These are phyloP conservation scores for Leishmania turanica DNA, from an alignment of 208 protist genomes.

Conservation along the genomic window DNA sequence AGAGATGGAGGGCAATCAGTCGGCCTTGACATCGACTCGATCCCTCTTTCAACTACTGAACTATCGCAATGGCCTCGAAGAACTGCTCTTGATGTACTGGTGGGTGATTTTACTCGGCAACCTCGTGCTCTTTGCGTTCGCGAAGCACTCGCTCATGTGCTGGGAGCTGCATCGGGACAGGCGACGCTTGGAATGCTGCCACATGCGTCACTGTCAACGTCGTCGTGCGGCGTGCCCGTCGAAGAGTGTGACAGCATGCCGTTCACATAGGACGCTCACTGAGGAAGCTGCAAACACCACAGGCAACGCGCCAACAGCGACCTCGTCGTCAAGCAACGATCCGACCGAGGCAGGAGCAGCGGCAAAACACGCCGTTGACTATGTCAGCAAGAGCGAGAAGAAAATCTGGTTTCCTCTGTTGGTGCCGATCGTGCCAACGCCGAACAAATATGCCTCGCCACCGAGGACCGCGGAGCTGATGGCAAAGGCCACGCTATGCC, in stretches of 20 bases:
- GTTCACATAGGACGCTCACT: not conserved
- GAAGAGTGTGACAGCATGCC: not conserved
- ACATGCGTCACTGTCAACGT: slow-evolving; percentile 20
- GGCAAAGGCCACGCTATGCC: too few relatives aligned
- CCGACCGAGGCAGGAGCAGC: not conserved
- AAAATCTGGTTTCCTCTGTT: too few relatives aligned
- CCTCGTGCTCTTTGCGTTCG: slow-evolving; percentile 15
- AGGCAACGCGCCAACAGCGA: not conserved
- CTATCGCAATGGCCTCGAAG: not conserved
- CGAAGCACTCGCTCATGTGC: slow-evolving; percentile 27
- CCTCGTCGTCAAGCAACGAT: not conserved
- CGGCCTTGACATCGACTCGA: not conserved
- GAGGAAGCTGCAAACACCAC: not conserved
- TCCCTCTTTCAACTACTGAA: not conserved
- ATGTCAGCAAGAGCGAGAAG: not conserved
- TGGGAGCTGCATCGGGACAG: slow-evolving; percentile 31
- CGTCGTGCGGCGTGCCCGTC: slow-evolving; percentile 1
- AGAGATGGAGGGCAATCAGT: not conserved
- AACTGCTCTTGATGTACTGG: slow-evolving; percentile 27
- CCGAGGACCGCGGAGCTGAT: not conserved
- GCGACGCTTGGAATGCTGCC: slow-evolving; percentile 22
- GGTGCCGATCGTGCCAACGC: not conserved
- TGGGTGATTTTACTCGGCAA: slow-evolving; percentile 15
- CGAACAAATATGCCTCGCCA: not conserved
- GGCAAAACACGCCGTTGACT: not conserved